These are phyloP conservation scores for Thalassiosira exigua DNA, from an alignment of 352 stramenopile species.

Conservation along the genomic window DNA sequence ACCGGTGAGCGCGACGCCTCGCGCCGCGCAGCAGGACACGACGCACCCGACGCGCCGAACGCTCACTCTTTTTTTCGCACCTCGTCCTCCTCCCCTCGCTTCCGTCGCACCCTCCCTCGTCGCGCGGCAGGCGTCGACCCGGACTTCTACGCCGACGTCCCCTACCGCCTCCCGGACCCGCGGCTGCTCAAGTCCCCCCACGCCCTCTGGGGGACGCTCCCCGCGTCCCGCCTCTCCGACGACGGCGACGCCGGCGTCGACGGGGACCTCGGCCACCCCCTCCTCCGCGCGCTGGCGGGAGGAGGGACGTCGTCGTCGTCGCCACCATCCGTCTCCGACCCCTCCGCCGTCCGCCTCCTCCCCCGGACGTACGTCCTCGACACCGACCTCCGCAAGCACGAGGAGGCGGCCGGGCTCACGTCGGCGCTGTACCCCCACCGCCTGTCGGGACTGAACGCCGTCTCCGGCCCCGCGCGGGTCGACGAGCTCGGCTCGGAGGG, in stretches of 20 bases:
- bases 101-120: neutral
- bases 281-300: slow-evolving; percentile 30
- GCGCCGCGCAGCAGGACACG: no score
- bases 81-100: neutral
- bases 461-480: slow-evolving; percentile 66
- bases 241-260: neutral
- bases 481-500: slow-evolving; percentile 42
- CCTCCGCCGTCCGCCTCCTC: slow-evolving; percentile 20
- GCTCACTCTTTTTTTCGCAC: no score
- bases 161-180: slow-evolving; percentile 73
- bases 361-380: slow-evolving; percentile 72
- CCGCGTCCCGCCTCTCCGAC: slow-evolving; percentile 46
- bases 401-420: slow-evolving; percentile 72
- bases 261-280: slow-evolving; percentile 41
- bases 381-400: slow-evolving; percentile 83
- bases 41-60: no score
- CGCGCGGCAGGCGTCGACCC: slow-evolving; percentile 57
- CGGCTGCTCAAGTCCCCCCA: slow-evolving; percentile 82
- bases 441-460: slow-evolving; percentile 73
- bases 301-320: neutral
- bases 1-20: slow-evolving; percentile 73
- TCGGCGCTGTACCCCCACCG: slow-evolving; percentile 71
- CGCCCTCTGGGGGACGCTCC: slow-evolving; percentile 80
- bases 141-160: slow-evolving; percentile 73
- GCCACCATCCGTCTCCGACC: slow-evolving; percentile 1